These are phyloP conservation scores for Friedmanniomyces simplex DNA, from an alignment of 495 filamentous ascomycete genomes.

Conservation along the genomic window DNA sequence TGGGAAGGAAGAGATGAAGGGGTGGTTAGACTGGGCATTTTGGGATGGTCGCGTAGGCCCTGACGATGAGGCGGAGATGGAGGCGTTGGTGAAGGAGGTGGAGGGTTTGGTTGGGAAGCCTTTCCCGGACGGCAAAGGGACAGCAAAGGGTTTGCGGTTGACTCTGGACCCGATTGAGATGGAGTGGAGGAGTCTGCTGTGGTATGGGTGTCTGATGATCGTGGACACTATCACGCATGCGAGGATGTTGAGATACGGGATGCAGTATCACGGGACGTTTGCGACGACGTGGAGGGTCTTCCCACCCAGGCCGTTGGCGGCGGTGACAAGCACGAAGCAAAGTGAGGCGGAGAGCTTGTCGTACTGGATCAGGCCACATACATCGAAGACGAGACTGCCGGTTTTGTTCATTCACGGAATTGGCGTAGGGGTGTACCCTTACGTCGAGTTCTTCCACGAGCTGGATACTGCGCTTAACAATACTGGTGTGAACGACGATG, in stretches of 20 bases:
- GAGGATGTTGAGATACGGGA: conserved; percentile 9
- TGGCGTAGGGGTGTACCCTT: not conserved
- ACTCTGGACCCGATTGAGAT: conserved; percentile 55
- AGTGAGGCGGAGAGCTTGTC: conserved; percentile 17
- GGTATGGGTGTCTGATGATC: conserved; percentile 41
- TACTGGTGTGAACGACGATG: not conserved
- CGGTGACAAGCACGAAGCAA: not conserved
- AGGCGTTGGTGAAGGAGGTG: conserved; percentile 38
- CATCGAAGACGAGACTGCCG: not conserved
- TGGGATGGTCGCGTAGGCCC: not conserved
- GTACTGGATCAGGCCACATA: not conserved
- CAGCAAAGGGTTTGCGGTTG: conserved; percentile 48
- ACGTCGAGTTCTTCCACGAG: not conserved
- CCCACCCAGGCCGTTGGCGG: conserved; percentile 1
- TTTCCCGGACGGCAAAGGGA: conserved; percentile 35
- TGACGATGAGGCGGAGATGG: not conserved
- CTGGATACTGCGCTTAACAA: not conserved
- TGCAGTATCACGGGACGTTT: conserved; percentile 16
- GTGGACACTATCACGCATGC: conserved; percentile 20
- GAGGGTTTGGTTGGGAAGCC: conserved; percentile 40
- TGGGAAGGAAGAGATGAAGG: not conserved
- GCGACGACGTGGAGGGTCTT: conserved; percentile 10
- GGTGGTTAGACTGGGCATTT: not conserved
- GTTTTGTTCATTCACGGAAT: not conserved
- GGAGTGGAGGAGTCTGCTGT: conserved; percentile 49